phyloP scores from a whole-genome alignment of 345 rosid genomes.

The Cardamine occulta region DNA sequence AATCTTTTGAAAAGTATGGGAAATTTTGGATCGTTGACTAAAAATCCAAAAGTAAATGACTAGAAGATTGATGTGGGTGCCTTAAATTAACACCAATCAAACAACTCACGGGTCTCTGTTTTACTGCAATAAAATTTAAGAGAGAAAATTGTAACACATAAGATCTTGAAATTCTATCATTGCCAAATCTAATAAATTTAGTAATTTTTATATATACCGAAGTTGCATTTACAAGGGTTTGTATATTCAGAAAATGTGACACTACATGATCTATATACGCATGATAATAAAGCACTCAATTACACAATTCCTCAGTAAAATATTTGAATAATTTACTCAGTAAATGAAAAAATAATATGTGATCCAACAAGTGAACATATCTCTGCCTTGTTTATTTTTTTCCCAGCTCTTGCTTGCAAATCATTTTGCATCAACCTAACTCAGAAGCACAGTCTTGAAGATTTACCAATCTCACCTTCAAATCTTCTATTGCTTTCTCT shows the following conservation, averaged over 20 bases:
- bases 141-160: neutral
- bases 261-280: neutral
- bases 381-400: neutral
- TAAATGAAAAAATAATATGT: constrained; percentile 15
- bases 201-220: neutral
- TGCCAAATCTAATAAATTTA: neutral
- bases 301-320: neutral
- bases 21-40: neutral
- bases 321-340: neutral
- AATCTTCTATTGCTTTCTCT: constrained; percentile 51
- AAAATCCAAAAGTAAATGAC: neutral
- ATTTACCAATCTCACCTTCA: constrained; percentile 59
- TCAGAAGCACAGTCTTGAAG: constrained; percentile 34
- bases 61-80: constrained; percentile 3
- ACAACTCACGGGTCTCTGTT: neutral
- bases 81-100: constrained; percentile 1
- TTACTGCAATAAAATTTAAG: neutral
- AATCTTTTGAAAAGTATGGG: neutral
- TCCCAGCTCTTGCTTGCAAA: constrained; percentile 19
- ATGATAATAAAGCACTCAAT: neutral
- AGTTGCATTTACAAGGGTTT: constrained; percentile 9
- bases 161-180: neutral
- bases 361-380: neutral
- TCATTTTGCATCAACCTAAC: constrained; percentile 28
- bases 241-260: constrained; percentile 12